Evolutionary conservation across 495 filamentous ascomycete species (phyloP).

Genomic region (Aspergillus incahuasiensis): DNA sequence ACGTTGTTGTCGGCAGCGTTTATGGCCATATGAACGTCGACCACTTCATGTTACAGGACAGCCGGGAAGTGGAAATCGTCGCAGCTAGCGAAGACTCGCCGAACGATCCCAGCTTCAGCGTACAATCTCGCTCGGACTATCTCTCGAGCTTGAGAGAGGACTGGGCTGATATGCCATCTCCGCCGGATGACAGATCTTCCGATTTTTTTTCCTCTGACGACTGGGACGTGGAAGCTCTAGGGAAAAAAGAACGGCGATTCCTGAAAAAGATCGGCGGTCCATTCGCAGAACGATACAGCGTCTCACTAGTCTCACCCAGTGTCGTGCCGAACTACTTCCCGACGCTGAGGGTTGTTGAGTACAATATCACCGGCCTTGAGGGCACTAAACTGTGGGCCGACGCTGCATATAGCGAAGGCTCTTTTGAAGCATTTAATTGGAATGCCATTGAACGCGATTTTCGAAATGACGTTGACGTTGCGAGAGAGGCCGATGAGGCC

Average conservation of each 20-base stretch:
- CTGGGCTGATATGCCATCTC: slow-evolving; percentile 72
- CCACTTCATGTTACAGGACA: slow-evolving; percentile 93
- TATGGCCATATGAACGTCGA: slow-evolving; percentile 99
- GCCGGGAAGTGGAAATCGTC: slow-evolving; percentile 59
- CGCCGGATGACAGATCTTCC: slow-evolving; percentile 27
- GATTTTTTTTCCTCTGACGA: slow-evolving; percentile 10
- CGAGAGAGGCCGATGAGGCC: not conserved
- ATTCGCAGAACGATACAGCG: slow-evolving; percentile 79
- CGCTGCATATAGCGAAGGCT: not conserved
- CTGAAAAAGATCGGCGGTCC: slow-evolving; percentile 67
- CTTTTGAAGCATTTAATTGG: not conserved
- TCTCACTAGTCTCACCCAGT: slow-evolving; percentile 75
- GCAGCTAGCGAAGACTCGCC: slow-evolving; percentile 11
- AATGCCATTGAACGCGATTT: not conserved
- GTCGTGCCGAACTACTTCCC: slow-evolving; percentile 93
- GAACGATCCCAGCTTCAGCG: slow-evolving; percentile 39
- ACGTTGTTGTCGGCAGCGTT: slow-evolving; percentile 72
- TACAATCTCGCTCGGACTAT: slow-evolving; percentile 68
- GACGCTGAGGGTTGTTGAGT: slow-evolving; percentile 79
- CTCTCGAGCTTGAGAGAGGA: slow-evolving; percentile 68
- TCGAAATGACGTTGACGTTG: not conserved
- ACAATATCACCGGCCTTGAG: slow-evolving; percentile 84
- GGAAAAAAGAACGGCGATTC: slow-evolving; percentile 50
- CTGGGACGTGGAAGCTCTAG: slow-evolving; percentile 5
- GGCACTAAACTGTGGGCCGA: slow-evolving; percentile 43